Evolutionary conservation across 2,329 filamentous ascomycete genomes (phyloP).

Genomic region (Botryosphaeria agaves): DNA sequence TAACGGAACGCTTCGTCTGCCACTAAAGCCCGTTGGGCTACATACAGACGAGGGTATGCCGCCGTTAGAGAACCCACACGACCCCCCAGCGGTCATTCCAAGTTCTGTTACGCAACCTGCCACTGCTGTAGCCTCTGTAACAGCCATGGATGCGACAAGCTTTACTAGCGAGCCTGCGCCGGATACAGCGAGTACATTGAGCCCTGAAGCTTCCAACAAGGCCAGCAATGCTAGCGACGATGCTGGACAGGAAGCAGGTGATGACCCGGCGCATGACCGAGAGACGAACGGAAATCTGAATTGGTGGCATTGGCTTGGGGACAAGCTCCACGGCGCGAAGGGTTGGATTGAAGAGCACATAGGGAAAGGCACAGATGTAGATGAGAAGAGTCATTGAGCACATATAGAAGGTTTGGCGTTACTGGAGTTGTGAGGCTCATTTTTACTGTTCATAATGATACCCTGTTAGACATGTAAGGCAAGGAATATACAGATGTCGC

Average conservation of each 20-base stretch:
- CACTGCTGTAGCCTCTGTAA: conserved; percentile 1
- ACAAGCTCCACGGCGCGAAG: conserved; percentile 13
- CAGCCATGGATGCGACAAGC: neutral
- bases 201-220: neutral
- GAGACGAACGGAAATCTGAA: conserved; percentile 5
- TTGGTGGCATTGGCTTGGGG: conserved; percentile 15
- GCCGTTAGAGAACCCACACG: conserved; percentile 30
- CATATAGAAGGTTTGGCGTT: too few species aligned
- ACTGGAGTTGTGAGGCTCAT: too few species aligned
- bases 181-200: neutral
- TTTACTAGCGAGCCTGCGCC: conserved; percentile 3
- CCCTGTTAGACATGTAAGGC: too few species aligned
- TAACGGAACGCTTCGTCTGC: conserved; percentile 70
- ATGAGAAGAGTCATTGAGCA: too few species aligned
- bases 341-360: conserved; percentile 13
- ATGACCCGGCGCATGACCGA: conserved; percentile 7
- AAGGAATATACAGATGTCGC: too few species aligned
- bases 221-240: neutral
- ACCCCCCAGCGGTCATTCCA: conserved; percentile 23
- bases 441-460: too few species aligned
- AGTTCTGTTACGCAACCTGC: conserved; percentile 1
- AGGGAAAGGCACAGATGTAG: too few species aligned
- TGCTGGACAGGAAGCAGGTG: too few species aligned
- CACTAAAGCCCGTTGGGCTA: conserved; percentile 43
- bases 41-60: conserved; percentile 35